Base-by-base conservation (phyloP, 371 early-diverging fungal species). In the Synchytrium microbalum region DNA sequence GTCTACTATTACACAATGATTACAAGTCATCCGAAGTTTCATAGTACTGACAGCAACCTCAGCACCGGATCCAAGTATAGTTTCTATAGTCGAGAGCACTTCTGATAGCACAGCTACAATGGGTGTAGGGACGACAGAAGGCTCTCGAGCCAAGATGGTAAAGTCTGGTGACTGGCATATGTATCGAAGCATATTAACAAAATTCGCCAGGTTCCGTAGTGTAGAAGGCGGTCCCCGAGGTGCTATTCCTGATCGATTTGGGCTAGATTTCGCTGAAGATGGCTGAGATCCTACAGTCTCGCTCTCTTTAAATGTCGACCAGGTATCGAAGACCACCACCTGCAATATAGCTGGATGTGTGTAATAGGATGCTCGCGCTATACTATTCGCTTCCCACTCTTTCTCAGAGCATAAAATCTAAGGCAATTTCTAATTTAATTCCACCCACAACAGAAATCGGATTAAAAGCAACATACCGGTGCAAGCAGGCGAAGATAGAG, bases 361-460 rank as follows among this genome's bases (percentile, higher is more conserved):
- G 59, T 66, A 75, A 64, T 74, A 78, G 14, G 69, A 57, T 2
- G 72, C 61, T 19, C 62, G 38, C 1, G 69, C 60, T 16, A 78
- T 65, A 1, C 72, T 66, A 8, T 69, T 72, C 60, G 71, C 65
- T 38, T 78, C 75, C 71, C 71, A 70, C 2, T 29, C 51, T 54
- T 74, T 73, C 30, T 76, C 76, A 13, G 69, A 70, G 60, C 68
- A 72, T 2, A 76, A 54, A 53, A 78, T 71, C 67, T 65, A 54
- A 27, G 31, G 52, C 54, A 46, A 54, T n/a, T n/a, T 59, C 27
- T 52, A 25, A 32, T 51, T 46, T 31, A 55, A 32, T 58, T 26
- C 24, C 57, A 57, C 13, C 57, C 13, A 57, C 16, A 57, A 57
- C 14, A 57, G 13, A 14, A 14, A 24, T 13, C 27, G 28, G 27